Percentiles rank a stretch among this genome's conserved stretches.
Evolutionary conservation across 2,329 filamentous ascomycete species (phyloP).

Genomic region (Ceratocystis cacaofunesta): DNA sequence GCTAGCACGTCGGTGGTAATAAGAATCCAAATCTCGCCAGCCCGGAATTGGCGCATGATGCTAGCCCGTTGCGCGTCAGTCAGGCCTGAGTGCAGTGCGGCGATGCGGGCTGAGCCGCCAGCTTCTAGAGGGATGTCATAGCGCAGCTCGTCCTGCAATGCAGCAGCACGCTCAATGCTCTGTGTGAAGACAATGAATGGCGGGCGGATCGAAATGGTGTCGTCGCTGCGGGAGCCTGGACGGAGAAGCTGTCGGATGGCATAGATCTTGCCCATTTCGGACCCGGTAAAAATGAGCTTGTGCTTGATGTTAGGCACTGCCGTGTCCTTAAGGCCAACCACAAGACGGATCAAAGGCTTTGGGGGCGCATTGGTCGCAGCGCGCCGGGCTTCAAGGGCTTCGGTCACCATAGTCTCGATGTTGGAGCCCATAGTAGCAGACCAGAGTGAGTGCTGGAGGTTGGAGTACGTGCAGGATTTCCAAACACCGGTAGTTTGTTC

Average conservation of each 20-base stretch:
- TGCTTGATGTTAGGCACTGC: slow-evolving; percentile 87
- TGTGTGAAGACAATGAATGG: slow-evolving; percentile 95
- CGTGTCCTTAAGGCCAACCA: slow-evolving; percentile 93
- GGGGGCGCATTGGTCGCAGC: slow-evolving; percentile 17
- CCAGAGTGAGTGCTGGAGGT: slow-evolving; percentile 71
- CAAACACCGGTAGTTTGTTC: slow-evolving; percentile 78
- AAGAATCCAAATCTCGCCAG: slow-evolving; percentile 87
- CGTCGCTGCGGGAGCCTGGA: slow-evolving; percentile 38
- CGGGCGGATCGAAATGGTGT: slow-evolving; percentile 51
- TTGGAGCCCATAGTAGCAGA: slow-evolving; percentile 94
- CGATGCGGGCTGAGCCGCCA: slow-evolving; percentile 69
- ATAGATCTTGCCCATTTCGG: slow-evolving; percentile 84
- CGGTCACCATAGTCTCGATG: slow-evolving; percentile 63
- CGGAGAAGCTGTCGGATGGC: slow-evolving; percentile 80
- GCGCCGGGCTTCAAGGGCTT: slow-evolving; percentile 44
- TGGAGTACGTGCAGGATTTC: slow-evolving; percentile 56
- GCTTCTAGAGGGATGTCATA: slow-evolving; percentile 89
- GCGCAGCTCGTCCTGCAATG: slow-evolving; percentile 74
- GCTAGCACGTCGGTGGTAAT: slow-evolving; percentile 91
- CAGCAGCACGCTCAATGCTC: slow-evolving; percentile 78
- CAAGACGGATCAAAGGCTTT: slow-evolving; percentile 58
- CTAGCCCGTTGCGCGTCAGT: slow-evolving; percentile 57
- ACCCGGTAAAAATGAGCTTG: slow-evolving; percentile 78
- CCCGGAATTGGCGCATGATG: slow-evolving; percentile 81
- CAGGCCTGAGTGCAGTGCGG: slow-evolving; percentile 78